Evolutionary conservation across 1,284 basidiomycete species (phyloP).

Genomic region (Irpex rosettiformis): DNA sequence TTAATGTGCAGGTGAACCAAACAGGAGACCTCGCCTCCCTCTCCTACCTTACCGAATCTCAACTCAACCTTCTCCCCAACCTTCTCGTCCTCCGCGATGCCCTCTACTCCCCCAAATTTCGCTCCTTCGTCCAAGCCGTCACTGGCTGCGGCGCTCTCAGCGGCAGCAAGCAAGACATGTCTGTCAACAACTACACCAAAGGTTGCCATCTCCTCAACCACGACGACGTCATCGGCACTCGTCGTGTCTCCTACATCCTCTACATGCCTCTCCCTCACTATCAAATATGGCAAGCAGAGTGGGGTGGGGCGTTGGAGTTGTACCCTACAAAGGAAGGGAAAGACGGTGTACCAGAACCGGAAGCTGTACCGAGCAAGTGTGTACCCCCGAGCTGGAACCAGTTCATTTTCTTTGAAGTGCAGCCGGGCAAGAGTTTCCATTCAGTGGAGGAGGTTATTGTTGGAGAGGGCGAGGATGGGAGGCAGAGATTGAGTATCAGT

Average conservation of each 20-base stretch:
- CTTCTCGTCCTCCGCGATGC: slow-evolving; percentile 86
- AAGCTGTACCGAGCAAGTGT: slow-evolving; percentile 54
- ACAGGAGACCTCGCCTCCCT: slow-evolving; percentile 96
- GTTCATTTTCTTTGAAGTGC: slow-evolving; percentile 92
- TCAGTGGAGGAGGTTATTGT: slow-evolving; percentile 97
- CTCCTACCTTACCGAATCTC: slow-evolving; percentile 74
- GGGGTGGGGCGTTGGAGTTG: slow-evolving; percentile 95
- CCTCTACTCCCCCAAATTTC: slow-evolving; percentile 87
- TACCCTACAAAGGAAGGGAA: slow-evolving; percentile 63
- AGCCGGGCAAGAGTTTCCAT: slow-evolving; percentile 92
- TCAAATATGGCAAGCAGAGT: slow-evolving; percentile 71
- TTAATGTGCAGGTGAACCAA: slow-evolving; percentile 81
- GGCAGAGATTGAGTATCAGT: slow-evolving; percentile 82
- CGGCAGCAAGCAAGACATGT: slow-evolving; percentile 94
- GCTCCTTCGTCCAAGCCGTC: slow-evolving; percentile 80
- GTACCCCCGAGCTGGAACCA: slow-evolving; percentile 93
- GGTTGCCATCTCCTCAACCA: slow-evolving; percentile 95
- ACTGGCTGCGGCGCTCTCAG: slow-evolving; percentile 94
- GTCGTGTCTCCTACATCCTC: slow-evolving; percentile 95
- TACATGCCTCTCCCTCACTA: slow-evolving; percentile 90
- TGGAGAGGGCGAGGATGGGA: slow-evolving; percentile 61
- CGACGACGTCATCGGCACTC: slow-evolving; percentile 97
- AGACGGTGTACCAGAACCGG: slow-evolving; percentile 59
- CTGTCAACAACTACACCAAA: slow-evolving; percentile 88
- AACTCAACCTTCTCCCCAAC: slow-evolving; percentile 76